These are phyloP conservation scores for Floccularia luteovirens DNA, from an alignment of 768 basidiomycete species.

Conservation along the genomic window DNA sequence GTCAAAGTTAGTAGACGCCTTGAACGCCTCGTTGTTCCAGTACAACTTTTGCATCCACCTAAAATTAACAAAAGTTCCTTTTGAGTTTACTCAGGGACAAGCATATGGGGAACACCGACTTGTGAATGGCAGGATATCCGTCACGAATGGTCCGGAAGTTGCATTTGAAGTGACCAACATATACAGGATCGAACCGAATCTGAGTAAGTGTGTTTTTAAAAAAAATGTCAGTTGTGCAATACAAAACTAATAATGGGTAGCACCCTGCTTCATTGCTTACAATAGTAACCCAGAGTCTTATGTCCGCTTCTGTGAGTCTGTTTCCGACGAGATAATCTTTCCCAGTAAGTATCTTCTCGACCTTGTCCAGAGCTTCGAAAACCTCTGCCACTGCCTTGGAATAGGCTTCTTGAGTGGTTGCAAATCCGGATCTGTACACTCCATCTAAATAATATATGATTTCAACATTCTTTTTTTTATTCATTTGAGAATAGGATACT, in stretches of 20 bases:
- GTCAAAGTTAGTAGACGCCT: conserved; percentile 78
- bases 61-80: not conserved
- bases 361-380: conserved; percentile 72
- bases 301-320: conserved; percentile 75
- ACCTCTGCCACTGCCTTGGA: conserved; percentile 65
- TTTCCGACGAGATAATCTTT: conserved; percentile 84
- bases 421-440: conserved; percentile 89
- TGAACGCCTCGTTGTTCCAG: conserved; percentile 88
- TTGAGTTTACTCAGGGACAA: not conserved
- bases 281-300: conserved; percentile 90
- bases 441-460: conserved; percentile 42
- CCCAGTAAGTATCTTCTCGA: conserved; percentile 70
- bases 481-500: too few relatives aligned
- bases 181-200: conserved; percentile 88
- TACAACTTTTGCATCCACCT: conserved; percentile 86
- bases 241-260: not conserved
- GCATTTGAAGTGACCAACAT: conserved; percentile 92
- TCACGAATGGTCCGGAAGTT: conserved; percentile 80
- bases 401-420: conserved; percentile 75
- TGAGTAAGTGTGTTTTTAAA: conserved; percentile 15
- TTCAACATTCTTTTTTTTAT: not conserved
- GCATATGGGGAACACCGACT: conserved; percentile 26
- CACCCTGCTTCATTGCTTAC: too few relatives aligned
- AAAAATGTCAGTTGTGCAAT: not conserved
- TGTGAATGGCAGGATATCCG: conserved; percentile 80